Percentiles rank a stretch among this genome's conserved stretches.
These are phyloP conservation scores for Aureobasidium sp. DNA, from an alignment of 2,329 filamentous ascomycete genomes.

Conservation along the genomic window DNA sequence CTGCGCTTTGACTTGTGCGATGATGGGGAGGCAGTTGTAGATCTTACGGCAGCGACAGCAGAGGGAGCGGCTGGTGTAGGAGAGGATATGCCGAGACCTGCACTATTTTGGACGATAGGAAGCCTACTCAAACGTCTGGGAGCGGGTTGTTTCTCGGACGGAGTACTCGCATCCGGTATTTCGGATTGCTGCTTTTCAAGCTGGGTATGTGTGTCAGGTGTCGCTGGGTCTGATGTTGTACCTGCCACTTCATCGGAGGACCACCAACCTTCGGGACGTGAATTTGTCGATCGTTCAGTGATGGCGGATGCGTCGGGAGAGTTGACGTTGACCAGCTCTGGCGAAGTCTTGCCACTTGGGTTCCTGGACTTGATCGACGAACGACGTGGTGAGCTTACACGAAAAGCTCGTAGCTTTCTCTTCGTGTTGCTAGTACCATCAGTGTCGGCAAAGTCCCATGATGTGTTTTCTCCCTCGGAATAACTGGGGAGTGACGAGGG, in stretches of 20 bases:
- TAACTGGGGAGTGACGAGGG: conserved; percentile 13
- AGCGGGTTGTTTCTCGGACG: not conserved
- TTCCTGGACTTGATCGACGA: not conserved
- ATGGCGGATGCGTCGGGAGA: conserved; percentile 10
- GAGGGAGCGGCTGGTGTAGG: not conserved
- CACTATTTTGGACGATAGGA: not conserved
- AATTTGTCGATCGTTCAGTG: conserved; percentile 12
- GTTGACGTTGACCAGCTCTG: not conserved
- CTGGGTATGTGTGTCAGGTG: not conserved
- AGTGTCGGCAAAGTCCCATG: conserved; percentile 1
- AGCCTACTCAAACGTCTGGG: not conserved
- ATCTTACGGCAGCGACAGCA: not conserved
- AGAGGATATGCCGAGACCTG: not conserved
- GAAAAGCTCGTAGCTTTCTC: not conserved
- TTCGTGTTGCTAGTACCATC: conserved; percentile 2
- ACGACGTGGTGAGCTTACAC: not conserved
- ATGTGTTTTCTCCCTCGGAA: conserved; percentile 13
- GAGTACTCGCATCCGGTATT: not conserved
- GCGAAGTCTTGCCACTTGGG: not conserved
- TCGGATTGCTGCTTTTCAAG: not conserved
- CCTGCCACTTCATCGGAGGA: conserved; percentile 10
- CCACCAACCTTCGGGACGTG: conserved; percentile 15
- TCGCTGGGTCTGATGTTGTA: conserved; percentile 12
- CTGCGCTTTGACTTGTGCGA: conserved; percentile 13
- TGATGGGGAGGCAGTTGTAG: not conserved